These are phyloP conservation scores for Citrus glauca DNA, from an alignment of 345 rosid genomes.

Conservation along the genomic window DNA sequence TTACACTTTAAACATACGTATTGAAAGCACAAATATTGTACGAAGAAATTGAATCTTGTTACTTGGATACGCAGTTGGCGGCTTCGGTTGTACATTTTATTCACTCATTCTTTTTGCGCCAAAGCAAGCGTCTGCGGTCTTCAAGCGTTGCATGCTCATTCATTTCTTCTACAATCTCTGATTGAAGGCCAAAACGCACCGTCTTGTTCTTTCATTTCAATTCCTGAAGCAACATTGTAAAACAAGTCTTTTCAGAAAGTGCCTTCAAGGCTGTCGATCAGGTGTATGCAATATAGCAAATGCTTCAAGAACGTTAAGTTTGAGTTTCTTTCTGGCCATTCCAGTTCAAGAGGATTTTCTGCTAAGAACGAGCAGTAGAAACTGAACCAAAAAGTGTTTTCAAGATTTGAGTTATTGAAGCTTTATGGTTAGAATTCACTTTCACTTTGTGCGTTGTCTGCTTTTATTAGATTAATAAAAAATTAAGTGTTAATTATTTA, in stretches of 20 bases:
- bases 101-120: background rate
- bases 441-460: background rate
- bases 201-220: background rate
- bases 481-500: no score
- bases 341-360: background rate
- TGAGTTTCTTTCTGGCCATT: background rate
- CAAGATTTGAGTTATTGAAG: background rate
- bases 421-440: background rate
- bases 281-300: background rate
- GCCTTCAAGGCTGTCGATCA: background rate
- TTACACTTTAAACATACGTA: no score
- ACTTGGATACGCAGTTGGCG: background rate
- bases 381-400: background rate
- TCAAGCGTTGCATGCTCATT: background rate
- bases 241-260: background rate
- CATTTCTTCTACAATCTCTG: background rate
- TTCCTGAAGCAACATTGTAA: background rate
- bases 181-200: background rate
- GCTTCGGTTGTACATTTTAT: background rate
- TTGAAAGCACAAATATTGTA: background rate
- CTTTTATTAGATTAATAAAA: background rate
- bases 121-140: background rate
- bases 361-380: background rate
- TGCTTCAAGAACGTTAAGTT: background rate
- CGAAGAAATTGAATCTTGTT: background rate